Percentiles rank a stretch among this genome's conserved stretches.
Conservation (phyloP, 2,329 filamentous ascomycete genomes). For the Monosporascus sp. region DNA sequence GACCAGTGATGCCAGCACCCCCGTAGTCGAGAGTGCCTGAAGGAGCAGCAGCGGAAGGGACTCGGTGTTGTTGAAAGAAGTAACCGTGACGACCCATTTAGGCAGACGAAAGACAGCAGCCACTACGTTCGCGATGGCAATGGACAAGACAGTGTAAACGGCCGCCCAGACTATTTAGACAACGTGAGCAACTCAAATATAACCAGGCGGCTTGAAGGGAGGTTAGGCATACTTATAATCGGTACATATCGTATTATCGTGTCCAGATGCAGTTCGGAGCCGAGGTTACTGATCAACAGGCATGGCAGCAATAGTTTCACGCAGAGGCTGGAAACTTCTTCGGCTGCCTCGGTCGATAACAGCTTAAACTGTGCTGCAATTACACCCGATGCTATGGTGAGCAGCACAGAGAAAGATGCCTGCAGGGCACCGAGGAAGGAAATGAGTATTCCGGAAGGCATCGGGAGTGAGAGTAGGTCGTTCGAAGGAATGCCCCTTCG, state of each 20-base stretch:
- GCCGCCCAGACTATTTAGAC: constrained; percentile 19
- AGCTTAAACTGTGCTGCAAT: constrained; percentile 16
- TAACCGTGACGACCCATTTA: constrained; percentile 20
- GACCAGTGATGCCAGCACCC: constrained; percentile 39
- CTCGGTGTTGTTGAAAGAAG: constrained; percentile 26
- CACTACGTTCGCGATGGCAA: constrained; percentile 13
- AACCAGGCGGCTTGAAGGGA: not conserved
- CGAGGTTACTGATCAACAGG: constrained; percentile 22
- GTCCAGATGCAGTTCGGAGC: constrained; percentile 18
- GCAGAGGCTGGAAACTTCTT: constrained; percentile 23
- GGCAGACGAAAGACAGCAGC: constrained; percentile 18
- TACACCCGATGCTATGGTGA: constrained; percentile 22
- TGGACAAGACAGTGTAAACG: constrained; percentile 18
- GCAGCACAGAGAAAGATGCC: constrained; percentile 22
- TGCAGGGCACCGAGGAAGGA: constrained; percentile 24
- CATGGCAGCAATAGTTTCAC: constrained; percentile 24
- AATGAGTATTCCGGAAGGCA: constrained; percentile 14
- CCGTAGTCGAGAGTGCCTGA: constrained; percentile 42
- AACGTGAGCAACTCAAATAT: not conserved
- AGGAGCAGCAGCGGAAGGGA: constrained; percentile 24
- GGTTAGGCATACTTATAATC: constrained; percentile 12
- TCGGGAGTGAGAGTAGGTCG: constrained; percentile 1
- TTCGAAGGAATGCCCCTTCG: not conserved
- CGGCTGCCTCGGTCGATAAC: constrained; percentile 15
- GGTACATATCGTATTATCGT: constrained; percentile 17